Conservation (phyloP, 768 basidiomycete genomes). For the Lactarius tabidus region DNA sequence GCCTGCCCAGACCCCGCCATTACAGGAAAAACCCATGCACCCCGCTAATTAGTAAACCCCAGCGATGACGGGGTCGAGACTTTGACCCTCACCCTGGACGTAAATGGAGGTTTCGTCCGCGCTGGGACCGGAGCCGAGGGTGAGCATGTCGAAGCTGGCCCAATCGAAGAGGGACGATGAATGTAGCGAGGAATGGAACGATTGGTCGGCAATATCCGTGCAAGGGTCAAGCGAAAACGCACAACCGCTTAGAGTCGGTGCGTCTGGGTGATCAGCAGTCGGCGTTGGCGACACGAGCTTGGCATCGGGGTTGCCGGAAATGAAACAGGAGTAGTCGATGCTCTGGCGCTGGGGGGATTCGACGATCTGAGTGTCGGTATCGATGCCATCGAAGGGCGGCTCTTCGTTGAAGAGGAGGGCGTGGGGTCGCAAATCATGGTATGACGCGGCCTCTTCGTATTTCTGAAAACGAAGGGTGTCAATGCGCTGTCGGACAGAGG, state of each 20-base stretch:
- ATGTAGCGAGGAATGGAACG: not conserved
- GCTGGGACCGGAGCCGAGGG: constrained; percentile 3
- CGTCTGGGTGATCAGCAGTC: not conserved
- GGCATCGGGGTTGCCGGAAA: constrained; percentile 18
- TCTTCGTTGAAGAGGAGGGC: not conserved
- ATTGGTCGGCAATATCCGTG: not conserved
- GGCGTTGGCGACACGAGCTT: constrained; percentile 6
- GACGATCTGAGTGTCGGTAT: constrained; percentile 5
- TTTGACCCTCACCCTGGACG: not conserved
- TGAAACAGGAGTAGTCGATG: constrained; percentile 13
- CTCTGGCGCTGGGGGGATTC: not conserved
- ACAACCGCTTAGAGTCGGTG: not conserved
- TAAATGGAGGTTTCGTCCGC: not conserved
- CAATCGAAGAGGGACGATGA: not conserved
- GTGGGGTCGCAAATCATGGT: constrained; percentile 3
- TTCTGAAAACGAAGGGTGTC: constrained; percentile 4
- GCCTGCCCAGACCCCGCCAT: not conserved
- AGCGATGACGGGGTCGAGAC: constrained; percentile 10
- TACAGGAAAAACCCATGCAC: not conserved
- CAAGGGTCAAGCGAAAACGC: constrained; percentile 2
- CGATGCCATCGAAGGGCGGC: not conserved
- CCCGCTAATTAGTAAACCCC: constrained; percentile 8
- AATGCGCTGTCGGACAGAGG: not conserved
- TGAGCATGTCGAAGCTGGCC: constrained; percentile 4
- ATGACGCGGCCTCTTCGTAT: constrained; percentile 13